Conservation (phyloP, 1,139 yeast species). For the Pichia sp. region DNA sequence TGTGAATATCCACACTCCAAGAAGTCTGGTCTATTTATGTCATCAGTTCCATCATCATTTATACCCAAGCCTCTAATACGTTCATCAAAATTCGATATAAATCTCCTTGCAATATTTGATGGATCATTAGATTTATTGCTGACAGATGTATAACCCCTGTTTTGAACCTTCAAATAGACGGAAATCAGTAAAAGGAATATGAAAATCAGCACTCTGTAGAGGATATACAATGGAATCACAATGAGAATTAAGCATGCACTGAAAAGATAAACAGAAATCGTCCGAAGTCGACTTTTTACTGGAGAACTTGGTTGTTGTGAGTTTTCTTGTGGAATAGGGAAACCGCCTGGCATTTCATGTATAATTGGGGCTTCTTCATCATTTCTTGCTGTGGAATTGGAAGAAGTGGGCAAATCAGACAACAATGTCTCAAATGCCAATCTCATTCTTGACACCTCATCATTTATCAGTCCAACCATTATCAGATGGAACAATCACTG, state of each 20-base stretch:
- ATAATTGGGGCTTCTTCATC: conserved; percentile 8
- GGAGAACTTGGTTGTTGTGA: not conserved
- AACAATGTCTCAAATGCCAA: conserved; percentile 1
- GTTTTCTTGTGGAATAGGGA: not conserved
- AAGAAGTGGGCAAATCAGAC: not conserved
- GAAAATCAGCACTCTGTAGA: conserved; percentile 15
- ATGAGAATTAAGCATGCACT: conserved; percentile 1
- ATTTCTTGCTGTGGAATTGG: not conserved
- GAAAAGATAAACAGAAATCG: not conserved
- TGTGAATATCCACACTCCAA: conserved; percentile 71
- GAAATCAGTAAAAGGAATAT: conserved; percentile 18
- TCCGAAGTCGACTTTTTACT: not conserved
- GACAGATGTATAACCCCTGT: conserved; percentile 14
- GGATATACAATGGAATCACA: conserved; percentile 17
- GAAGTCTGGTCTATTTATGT: conserved; percentile 31
- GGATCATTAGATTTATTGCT: conserved; percentile 1
- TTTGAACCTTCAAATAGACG: conserved; percentile 14
- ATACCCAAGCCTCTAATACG: conserved; percentile 10
- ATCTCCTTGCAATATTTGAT: conserved; percentile 19
- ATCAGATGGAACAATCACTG: too few species aligned
- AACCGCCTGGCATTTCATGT: conserved; percentile 11
- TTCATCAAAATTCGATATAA: conserved; percentile 24
- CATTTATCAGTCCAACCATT: not conserved
- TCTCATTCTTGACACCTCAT: conserved; percentile 7
- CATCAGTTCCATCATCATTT: conserved; percentile 1